Evolutionary conservation across 2,329 filamentous ascomycete species (phyloP), one percentile per base, ranked within the genome.

Genomic region (Ophiocordyceps camponoti-floridani): DNA sequence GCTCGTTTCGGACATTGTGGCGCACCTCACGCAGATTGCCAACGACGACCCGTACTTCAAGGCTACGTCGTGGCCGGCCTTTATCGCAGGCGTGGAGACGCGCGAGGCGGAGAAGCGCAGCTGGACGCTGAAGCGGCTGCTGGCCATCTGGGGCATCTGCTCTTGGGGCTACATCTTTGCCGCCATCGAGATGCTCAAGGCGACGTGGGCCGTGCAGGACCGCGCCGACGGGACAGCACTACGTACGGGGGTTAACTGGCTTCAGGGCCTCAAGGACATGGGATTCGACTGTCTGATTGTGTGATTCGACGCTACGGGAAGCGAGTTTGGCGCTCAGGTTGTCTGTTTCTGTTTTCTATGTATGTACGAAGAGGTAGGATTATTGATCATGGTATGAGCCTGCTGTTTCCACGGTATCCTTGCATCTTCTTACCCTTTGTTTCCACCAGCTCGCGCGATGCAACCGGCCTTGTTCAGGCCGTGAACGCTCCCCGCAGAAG

Each of bases 1-100:
- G 9, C 62, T 77, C 2, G 66, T 70, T 4, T 53, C 61, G 23
- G 70, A 73, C 31, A 70, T 73, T 35, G 58, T 75, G 2, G 51
- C 58, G n/a, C 67, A 75, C 47, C 60, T 77, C 23, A 66, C 65
- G 6, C 58, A 62, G 44, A 64, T 77, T 33, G 61, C 60, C 27
- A 62, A 65, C 18, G 55, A 61, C 3, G 70, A 73, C 51, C 64
- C 66, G 7, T 63, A 75, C 40, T 77, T 74, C 60, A 77, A 75
- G 53, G 73, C 69, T 8, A 74, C 72, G 3, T 69, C 69, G n/a
- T 77, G 73, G 73, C 72, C 73, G 1, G 62, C 72, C 0, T 76
- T 77, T 49, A 65, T 77, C 28, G 70, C 70, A 2, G 73, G 73
- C 1, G 72, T 72, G 0, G 73, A 76, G 51, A 68, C 69, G 4